phyloP scores from a whole-genome alignment of 306 rosid genomes.

The Begonia fuchsioides region DNA sequence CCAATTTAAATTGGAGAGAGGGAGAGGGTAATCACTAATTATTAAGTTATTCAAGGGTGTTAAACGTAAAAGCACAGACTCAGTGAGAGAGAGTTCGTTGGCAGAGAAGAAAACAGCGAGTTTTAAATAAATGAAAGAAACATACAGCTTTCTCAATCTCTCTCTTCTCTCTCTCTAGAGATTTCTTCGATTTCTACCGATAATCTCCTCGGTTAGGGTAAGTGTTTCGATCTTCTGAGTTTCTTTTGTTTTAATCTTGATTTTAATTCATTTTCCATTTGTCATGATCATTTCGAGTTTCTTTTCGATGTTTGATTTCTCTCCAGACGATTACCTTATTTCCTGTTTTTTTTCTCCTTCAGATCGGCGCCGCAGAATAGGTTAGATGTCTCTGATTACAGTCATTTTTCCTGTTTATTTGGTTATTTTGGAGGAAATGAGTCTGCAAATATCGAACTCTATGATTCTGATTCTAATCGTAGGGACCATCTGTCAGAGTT shows the following conservation, averaged over 20 bases:
- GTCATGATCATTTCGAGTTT: background rate
- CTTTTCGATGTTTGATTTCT: background rate
- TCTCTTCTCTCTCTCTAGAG: background rate
- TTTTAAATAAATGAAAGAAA: conserved; percentile 9
- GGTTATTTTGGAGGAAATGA: too few species aligned
- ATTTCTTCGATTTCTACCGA: background rate
- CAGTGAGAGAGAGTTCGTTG: conserved; percentile 17
- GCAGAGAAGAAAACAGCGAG: conserved; percentile 3
- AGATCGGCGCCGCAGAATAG: background rate
- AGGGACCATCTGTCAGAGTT: too few species aligned
- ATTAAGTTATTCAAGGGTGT: background rate
- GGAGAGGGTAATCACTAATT: background rate
- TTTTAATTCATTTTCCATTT: background rate
- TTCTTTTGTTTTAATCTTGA: background rate
- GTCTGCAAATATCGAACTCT: too few species aligned
- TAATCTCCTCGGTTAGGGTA: conserved; percentile 18
- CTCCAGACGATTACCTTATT: background rate
- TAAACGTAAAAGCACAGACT: conserved; percentile 10
- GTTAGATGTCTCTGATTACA: too few species aligned
- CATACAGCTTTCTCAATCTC: too few species aligned
- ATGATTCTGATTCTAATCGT: too few species aligned
- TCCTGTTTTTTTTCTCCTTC: background rate
- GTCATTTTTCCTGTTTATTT: too few species aligned
- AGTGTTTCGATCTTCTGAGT: background rate
- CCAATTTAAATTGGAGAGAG: too few species aligned